Base-by-base conservation (phyloP, 2,329 filamentous ascomycete species). In the Fusarium xylarioides region DNA sequence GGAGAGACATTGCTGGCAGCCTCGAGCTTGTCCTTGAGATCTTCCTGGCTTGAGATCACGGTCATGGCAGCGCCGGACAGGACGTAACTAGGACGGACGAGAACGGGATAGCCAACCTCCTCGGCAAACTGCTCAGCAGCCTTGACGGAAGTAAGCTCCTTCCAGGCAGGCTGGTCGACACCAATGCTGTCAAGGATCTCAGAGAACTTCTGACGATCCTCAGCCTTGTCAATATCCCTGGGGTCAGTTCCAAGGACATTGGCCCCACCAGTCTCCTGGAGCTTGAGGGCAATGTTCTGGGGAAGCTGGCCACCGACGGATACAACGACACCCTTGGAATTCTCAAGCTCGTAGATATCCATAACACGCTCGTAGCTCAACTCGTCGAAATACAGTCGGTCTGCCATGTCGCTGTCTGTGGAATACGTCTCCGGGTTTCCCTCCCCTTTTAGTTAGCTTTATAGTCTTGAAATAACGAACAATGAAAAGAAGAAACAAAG, bases 51-150 rank as follows among this genome's bases (percentile, higher is more conserved):
- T 81, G 90, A 91, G 79, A 99, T 98, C 77, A 98, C 96, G 60
- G 94, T 98, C 96, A 99, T 99, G 80, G 96, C 96, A 76, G 96
- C 96, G 82, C 96, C 96, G 38, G 96, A 98, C 55, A 99, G 91
- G 62, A 99, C 96, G 82, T 99, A 99, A 77, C 91, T 94, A 55
- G 96, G 96, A 69, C 96, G 94, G 74, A 98, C 95, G 56, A 99
- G 90, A 44, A 99, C 96, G 23, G 96, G 96, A 84, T 98, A 99
- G 74, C 92, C 91, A 71, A 98, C 96, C 76, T 90, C 85, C 18
- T 94, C 86, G 56, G 95, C 95, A 78, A 98, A 99, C 71, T 89
- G 86, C 85, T 95, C 92, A n/a, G 95, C 96, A 26, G 93, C 96
- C 70, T 92, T 86, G 70, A 95, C 93, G 21, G 94, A 98, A 35